Conservation (phyloP, 202 grass and related monocot genomes). For the Panicum hallii region DNA sequence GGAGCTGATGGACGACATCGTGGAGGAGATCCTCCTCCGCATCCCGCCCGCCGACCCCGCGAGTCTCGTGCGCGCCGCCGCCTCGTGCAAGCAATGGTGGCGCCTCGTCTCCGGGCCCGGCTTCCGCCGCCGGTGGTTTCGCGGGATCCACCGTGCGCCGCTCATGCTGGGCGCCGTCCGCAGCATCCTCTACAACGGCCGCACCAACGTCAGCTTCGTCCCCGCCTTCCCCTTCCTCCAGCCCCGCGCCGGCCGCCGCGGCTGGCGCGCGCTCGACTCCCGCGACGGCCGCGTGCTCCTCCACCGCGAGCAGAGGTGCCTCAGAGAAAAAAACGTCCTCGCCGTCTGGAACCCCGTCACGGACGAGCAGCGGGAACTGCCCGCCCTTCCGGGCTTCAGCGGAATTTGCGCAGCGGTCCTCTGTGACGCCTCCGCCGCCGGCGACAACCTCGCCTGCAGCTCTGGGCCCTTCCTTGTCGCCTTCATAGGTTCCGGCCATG, state of each 20-base stretch:
- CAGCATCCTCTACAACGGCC: too few species aligned
- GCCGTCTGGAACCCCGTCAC: neutral
- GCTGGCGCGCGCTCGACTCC: too few species aligned
- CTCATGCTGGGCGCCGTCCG: neutral
- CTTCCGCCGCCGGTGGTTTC: neutral
- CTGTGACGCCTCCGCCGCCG: too few species aligned
- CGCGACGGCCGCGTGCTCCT: neutral
- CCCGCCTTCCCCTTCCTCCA: too few species aligned
- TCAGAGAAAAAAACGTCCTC: neutral
- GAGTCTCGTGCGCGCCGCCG: neutral
- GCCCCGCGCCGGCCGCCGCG: too few species aligned
- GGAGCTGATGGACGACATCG: neutral
- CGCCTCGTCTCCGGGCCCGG: neutral
- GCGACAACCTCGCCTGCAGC: neutral
- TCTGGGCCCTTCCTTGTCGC: neutral
- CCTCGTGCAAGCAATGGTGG: neutral
- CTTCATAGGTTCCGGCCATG: neutral
- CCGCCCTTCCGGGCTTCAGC: neutral
- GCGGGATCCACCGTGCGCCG: neutral
- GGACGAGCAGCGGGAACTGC: neutral
- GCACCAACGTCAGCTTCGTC: too few species aligned
- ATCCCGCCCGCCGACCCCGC: neutral
- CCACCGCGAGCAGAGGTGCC: neutral
- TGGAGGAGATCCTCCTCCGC: slow-evolving; percentile 3
- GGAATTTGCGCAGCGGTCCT: neutral